A percentile compares a stretch with the other conserved stretches of the same genome.
These are phyloP conservation scores for Ophiorrhiza pumila DNA, from an alignment of 257 asterid species.

Conservation along the genomic window DNA sequence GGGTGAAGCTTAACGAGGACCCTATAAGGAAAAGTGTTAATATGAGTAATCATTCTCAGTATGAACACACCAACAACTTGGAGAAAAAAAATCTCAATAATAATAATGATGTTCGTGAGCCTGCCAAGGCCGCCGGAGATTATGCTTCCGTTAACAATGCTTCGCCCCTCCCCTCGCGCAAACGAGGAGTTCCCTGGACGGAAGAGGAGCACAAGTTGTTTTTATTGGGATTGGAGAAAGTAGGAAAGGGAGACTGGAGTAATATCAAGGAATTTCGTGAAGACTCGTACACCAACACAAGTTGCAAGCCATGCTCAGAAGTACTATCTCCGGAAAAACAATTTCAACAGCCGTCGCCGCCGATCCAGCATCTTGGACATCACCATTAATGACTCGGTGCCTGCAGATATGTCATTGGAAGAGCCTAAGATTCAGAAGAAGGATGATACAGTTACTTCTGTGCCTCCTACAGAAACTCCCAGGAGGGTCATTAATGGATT, in stretches of 20 bases:
- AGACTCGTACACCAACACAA: constrained; percentile 89
- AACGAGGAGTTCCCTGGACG: constrained; percentile 94
- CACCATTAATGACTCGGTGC: constrained; percentile 56
- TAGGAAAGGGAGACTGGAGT: constrained; percentile 90
- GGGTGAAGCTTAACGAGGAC: constrained; percentile 76
- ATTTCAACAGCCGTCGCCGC: constrained; percentile 75
- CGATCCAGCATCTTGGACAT: constrained; percentile 93
- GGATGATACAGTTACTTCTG: constrained; percentile 29
- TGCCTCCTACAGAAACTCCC: constrained; percentile 20
- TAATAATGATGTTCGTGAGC: constrained; percentile 23
- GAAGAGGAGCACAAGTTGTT: constrained; percentile 85
- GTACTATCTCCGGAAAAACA: constrained; percentile 70
- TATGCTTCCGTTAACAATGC: no score
- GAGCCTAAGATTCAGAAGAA: constrained; percentile 38
- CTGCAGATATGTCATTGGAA: constrained; percentile 47
- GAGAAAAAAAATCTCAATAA: no score
- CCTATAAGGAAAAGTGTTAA: constrained; percentile 90
- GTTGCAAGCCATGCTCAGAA: constrained; percentile 97
- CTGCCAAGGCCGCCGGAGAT: constrained; percentile 37
- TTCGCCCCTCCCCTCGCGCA: constrained; percentile 63
- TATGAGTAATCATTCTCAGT: constrained; percentile 73
- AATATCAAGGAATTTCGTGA: constrained; percentile 77
- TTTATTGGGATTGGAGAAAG: constrained; percentile 74
- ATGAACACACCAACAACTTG: no score
- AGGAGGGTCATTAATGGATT: constrained; percentile 37